Evolutionary conservation across 2,329 filamentous ascomycete genomes (phyloP).

Genomic region (Colletotrichum noveboracense): DNA sequence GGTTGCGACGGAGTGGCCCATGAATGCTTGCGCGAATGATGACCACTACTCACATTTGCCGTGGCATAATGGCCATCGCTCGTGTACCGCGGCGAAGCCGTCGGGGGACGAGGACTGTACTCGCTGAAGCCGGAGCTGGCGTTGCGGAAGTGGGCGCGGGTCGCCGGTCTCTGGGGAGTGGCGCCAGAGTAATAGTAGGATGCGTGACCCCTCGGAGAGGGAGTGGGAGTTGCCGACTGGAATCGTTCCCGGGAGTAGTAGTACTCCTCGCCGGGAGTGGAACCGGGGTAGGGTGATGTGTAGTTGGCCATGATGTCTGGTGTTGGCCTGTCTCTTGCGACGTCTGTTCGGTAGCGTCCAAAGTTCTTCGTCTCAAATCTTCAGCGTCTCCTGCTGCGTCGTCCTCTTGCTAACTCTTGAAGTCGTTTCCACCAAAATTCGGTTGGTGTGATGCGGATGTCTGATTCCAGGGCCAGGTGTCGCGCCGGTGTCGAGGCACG

Average conservation of each 20-base stretch:
- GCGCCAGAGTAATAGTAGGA: constrained; percentile 49
- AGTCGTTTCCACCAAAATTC: constrained; percentile 11
- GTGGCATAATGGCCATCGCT: constrained; percentile 68
- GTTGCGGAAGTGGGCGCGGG: constrained; percentile 55
- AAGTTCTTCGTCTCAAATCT: constrained; percentile 1
- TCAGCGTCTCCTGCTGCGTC: constrained; percentile 17
- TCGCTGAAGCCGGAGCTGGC: constrained; percentile 46
- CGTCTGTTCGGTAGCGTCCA: constrained; percentile 33
- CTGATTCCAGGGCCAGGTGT: constrained; percentile 28
- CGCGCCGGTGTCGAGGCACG: constrained; percentile 54
- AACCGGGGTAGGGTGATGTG: constrained; percentile 48
- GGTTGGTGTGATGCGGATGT: constrained; percentile 20
- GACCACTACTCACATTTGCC: constrained; percentile 67
- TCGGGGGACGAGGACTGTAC: constrained; percentile 50
- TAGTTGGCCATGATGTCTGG: constrained; percentile 32
- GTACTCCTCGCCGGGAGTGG: constrained; percentile 56
- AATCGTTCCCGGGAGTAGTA: constrained; percentile 56
- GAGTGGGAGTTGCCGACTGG: constrained; percentile 61
- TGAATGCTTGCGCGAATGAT: constrained; percentile 52
- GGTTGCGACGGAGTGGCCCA: constrained; percentile 48
- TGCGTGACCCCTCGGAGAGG: constrained; percentile 60
- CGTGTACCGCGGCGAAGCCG: constrained; percentile 66
- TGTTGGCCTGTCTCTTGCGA: constrained; percentile 31
- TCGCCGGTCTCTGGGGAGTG: constrained; percentile 59
- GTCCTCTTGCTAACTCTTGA: constrained; percentile 17